Evolutionary conservation across 768 basidiomycete species (phyloP).

Genomic region (Leucocoprinus birnbaumii): DNA sequence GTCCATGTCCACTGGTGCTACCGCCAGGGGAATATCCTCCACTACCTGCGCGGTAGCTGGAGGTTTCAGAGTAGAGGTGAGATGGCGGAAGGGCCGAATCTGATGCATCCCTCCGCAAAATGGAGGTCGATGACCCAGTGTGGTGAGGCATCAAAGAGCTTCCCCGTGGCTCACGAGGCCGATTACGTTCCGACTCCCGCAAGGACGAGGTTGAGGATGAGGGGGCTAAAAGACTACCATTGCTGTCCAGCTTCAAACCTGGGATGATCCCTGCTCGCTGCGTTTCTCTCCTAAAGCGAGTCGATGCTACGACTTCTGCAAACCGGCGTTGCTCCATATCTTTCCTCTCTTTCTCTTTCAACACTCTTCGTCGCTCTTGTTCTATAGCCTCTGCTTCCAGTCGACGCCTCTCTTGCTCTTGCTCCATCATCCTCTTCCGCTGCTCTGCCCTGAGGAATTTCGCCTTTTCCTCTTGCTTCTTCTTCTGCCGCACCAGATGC

Average conservation of each 20-base stretch:
- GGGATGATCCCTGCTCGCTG: conserved; percentile 44
- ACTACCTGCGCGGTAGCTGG: conserved; percentile 5
- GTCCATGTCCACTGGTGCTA: conserved; percentile 23
- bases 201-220: conserved; percentile 37
- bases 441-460: conserved; percentile 61
- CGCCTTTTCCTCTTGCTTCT: conserved; percentile 72
- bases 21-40: conserved; percentile 17
- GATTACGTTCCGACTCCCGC: conserved; percentile 41
- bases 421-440: conserved; percentile 46
- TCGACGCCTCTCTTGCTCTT: conserved; percentile 46
- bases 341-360: conserved; percentile 48
- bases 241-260: conserved; percentile 24
- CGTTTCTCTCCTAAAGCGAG: conserved; percentile 59
- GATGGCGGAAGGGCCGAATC: conserved; percentile 36
- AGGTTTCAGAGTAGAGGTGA: conserved; percentile 20
- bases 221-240: conserved; percentile 23
- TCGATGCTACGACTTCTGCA: conserved; percentile 57
- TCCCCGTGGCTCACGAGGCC: conserved; percentile 32
- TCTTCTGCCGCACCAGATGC: conserved; percentile 68
- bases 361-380: conserved; percentile 45
- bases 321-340: conserved; percentile 52
- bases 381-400: conserved; percentile 44
- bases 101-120: conserved; percentile 43
- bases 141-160: conserved; percentile 33
- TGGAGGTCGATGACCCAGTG: conserved; percentile 29